Percentiles rank a stretch among this genome's conserved stretches.
phyloP scores from a whole-genome alignment of 148 eudicot genomes.

The Nepenthes mirabilis region DNA sequence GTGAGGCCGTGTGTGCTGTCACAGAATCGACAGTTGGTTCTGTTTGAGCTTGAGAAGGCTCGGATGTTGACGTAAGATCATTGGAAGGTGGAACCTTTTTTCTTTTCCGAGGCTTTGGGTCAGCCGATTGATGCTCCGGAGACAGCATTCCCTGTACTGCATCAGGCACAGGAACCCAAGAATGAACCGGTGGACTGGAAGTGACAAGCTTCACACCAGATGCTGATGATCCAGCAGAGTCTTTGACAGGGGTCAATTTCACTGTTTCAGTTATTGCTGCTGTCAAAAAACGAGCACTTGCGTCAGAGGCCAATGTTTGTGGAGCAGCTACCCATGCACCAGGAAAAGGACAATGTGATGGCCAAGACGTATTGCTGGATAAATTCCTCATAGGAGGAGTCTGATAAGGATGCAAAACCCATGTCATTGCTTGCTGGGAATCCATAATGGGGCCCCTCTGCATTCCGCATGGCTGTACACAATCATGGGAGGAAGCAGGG shows the following conservation, averaged over 20 bases:
- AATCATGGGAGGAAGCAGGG: slow-evolving; percentile 54
- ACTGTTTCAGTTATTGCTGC: slow-evolving; percentile 50
- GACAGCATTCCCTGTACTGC: slow-evolving; percentile 14
- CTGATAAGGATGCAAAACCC: slow-evolving; percentile 48
- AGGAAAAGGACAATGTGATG: slow-evolving; percentile 52
- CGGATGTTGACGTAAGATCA: slow-evolving; percentile 14
- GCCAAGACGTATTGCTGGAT: slow-evolving; percentile 55
- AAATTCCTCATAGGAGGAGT: slow-evolving; percentile 43
- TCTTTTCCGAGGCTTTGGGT: slow-evolving; percentile 62
- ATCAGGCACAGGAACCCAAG: slow-evolving; percentile 23
- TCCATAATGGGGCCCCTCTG: slow-evolving; percentile 39
- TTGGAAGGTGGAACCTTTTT: slow-evolving; percentile 42
- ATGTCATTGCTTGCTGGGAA: slow-evolving; percentile 47
- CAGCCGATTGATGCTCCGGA: slow-evolving; percentile 30
- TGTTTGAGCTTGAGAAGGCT: slow-evolving; percentile 12
- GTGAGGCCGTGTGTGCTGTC: slow-evolving; percentile 4
- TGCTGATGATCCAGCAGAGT: slow-evolving; percentile 23
- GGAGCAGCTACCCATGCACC: slow-evolving; percentile 48
- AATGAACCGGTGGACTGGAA: slow-evolving; percentile 22
- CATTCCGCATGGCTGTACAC: slow-evolving; percentile 29
- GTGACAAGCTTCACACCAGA: slow-evolving; percentile 32
- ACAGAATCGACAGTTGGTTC: slow-evolving; percentile 33
- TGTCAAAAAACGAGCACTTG: slow-evolving; percentile 33
- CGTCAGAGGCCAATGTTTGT: slow-evolving; percentile 38
- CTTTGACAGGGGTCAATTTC: slow-evolving; percentile 51